phyloP scores from a whole-genome alignment of 495 filamentous ascomycete species.

The Lichenothelia convexa region DNA sequence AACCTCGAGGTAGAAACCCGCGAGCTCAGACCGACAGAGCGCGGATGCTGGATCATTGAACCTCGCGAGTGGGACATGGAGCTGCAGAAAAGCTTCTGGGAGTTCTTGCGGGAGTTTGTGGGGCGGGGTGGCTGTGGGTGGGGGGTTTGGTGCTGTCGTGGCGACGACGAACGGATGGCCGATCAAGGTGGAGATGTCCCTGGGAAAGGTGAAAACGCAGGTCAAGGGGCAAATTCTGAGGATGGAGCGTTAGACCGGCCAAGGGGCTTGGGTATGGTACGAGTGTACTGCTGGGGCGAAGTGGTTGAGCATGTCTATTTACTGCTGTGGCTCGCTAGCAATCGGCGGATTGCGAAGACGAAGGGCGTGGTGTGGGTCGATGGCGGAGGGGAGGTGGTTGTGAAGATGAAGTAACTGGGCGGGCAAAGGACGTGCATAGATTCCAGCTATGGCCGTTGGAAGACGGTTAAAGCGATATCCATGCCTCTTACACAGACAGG shows the following conservation, averaged over 20 bases:
- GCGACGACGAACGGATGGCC: no score
- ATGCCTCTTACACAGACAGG: no score
- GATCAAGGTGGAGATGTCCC: no score
- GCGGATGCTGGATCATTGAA: conserved; percentile 12
- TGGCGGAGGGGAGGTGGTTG: conserved; percentile 6
- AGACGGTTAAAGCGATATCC: no score
- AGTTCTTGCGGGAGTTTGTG: conserved; percentile 7
- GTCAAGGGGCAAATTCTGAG: neutral
- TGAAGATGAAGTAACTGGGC: conserved; percentile 6
- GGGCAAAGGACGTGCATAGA: no score
- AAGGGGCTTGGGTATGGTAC: conserved; percentile 7
- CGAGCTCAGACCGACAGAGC: conserved; percentile 6
- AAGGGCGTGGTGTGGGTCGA: conserved; percentile 11
- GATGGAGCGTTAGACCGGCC: neutral
- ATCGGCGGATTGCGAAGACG: conserved; percentile 6
- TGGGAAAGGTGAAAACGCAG: no score
- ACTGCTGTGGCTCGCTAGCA: conserved; percentile 11
- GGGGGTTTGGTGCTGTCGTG: conserved; percentile 12
- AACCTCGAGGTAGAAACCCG: conserved; percentile 5
- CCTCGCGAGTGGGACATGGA: conserved; percentile 4
- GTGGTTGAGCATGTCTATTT: conserved; percentile 13
- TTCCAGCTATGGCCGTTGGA: no score
- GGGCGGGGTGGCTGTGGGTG: conserved; percentile 7
- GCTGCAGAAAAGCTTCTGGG: conserved; percentile 9
- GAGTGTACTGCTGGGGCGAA: conserved; percentile 15